phyloP scores from a whole-genome alignment of 2,329 filamentous ascomycete species.

The Pseudopyricularia cyperi region DNA sequence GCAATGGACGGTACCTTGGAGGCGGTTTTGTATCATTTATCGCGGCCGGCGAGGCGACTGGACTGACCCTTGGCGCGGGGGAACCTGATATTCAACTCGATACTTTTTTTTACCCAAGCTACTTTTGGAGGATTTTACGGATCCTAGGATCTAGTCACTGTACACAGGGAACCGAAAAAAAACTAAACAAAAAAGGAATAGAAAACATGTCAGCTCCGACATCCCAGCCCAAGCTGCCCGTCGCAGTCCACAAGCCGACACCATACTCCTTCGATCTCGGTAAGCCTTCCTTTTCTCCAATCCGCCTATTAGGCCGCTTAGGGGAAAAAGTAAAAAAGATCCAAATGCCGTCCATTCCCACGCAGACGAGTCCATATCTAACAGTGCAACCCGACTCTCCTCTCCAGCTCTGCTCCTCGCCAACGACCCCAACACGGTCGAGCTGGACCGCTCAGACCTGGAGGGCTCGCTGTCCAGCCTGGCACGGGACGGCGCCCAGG shows the following conservation, averaged over 20 bases:
- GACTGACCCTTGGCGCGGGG: too few relatives aligned
- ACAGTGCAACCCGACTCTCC: background rate
- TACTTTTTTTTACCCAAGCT: too few relatives aligned
- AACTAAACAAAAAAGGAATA: too few relatives aligned
- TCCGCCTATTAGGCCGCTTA: too few relatives aligned
- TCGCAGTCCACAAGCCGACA: slow-evolving; percentile 66
- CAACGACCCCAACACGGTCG: slow-evolving; percentile 75
- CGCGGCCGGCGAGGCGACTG: background rate
- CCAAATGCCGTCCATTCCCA: too few relatives aligned
- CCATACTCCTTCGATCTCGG: slow-evolving; percentile 86
- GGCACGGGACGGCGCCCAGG: slow-evolving; percentile 83
- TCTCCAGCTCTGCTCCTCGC: slow-evolving; percentile 56
- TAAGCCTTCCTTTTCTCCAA: slow-evolving; percentile 1
- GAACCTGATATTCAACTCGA: too few relatives aligned
- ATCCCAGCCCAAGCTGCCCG: slow-evolving; percentile 35
- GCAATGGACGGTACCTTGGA: too few relatives aligned
- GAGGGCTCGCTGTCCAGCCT: slow-evolving; percentile 59
- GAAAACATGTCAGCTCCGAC: background rate
- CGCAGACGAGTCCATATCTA: background rate
- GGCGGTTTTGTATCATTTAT: background rate
- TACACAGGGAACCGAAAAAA: too few relatives aligned
- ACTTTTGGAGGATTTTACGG: too few relatives aligned
- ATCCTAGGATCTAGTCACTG: too few relatives aligned
- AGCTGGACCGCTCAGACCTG: slow-evolving; percentile 35
- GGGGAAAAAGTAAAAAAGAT: too few relatives aligned